Evolutionary conservation across 169 alveolate genomes (phyloP), one percentile per base, ranked within the genome.

Genomic region (Perkinsus olseni): DNA sequence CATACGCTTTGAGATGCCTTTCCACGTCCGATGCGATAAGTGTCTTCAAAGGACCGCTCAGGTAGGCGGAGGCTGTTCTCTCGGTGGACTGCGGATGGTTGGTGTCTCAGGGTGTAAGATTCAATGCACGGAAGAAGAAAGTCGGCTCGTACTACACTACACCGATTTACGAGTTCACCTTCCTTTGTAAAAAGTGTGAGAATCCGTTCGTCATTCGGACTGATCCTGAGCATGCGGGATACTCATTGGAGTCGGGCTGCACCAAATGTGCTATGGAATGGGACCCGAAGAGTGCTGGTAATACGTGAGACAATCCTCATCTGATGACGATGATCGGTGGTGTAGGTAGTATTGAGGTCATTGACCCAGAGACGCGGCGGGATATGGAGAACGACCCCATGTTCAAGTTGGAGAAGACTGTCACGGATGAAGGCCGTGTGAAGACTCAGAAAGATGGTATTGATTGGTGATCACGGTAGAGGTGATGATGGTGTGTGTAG

Each of bases 1-100:
- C 0, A 91, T 91, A 38, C 92, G 92, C 31, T 91, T 91, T 36
- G 92, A 91, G 92, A 38, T 91, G 51, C 92, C 92, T 11, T 91
- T 91, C 74, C 39, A 91, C 11, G 74, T 91, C 38, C 10, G 50
- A 91, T 91, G 92, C 20, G 38, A 28, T 36, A 91, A 91, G 4
- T 62, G 82, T 28, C 82, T 62, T 21, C 82, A 62, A 28, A 8
- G 82, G 82, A 62, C 82, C 8, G 82, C 82, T 21, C 82, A 62
- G 82, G 82, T 62, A 62, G 34, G 8, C 1, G 82, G 8, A 24
- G 82, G 31, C 1, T 62, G 82, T 21, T 45, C 6, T 45, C 6
- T 10, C 17, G 62, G 62, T 10, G 6, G 62, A 10, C 6, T 90
- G 45, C 38, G 38, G 28, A 31, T 0, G 37, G 38, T 0, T 91